Evolutionary conservation across 352 stramenopile species (phyloP), one percentile per base, ranked within the genome.

Genomic region (Plasmopara viticola): DNA sequence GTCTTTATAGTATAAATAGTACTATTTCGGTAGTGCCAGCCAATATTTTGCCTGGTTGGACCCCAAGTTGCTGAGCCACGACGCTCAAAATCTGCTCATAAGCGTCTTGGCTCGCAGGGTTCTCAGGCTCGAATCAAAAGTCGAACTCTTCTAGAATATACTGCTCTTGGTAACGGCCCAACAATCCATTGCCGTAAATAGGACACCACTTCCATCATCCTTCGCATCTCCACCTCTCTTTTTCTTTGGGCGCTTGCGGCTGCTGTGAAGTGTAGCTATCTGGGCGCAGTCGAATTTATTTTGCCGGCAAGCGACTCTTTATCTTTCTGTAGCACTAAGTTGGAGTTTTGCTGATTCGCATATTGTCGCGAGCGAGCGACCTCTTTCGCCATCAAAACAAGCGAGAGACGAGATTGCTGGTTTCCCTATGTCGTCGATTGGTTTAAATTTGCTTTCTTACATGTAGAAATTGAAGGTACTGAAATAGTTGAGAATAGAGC

Each of bases 271-370:
- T 13, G 56, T 72, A 13, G 78, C 83, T 35, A 83, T 82, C 56
- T 90, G 74, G 37, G 80, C 82, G 37, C 76, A 75, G 67, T 94
- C 84, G 55, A 87, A 34, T 34, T 68, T 57, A 90, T 79, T 46
- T 80, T 78, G 2, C 86, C 86, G 0, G 68, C 79, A 20, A 95
- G 75, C 51, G 72, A 86, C 52, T 91, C 86, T 58, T 79, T 84
- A 53, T 97, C 89, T 6, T 90, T 86, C 65, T 97, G 83, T 44
- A 98, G 72, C 62, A 98, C 93, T 42, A 98, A 70, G 69, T 97
- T 98, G 30, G 87, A 97, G 78, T 97, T 98, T 64, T 90, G 72
- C 56, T 70, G 62, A 77, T 97, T 97, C 56, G 90, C 87, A 79
- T 97, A 97, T 64, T 95, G 84, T 48, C 86, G 73, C 60, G 84